Evolutionary conservation across 306 rosid genomes (phyloP), one percentile per base, ranked within the genome.

Genomic region (Hylodesmum podocarpum): DNA sequence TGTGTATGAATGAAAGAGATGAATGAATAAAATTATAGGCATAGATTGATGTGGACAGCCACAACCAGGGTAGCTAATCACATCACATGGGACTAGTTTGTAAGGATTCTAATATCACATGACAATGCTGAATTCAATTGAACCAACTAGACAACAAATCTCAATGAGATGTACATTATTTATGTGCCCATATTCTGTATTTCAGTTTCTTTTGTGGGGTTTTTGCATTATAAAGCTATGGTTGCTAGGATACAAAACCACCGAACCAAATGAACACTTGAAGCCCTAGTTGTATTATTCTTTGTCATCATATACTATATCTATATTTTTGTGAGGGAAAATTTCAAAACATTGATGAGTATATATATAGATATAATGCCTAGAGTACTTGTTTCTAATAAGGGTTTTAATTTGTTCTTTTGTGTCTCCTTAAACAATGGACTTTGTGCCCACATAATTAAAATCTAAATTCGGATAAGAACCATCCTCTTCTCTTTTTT

Each of bases 11-110:
- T n/a, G 73, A 76, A 37, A 76, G 73, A 36, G 73, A 76, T 3
- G 3, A 51, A 16, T 61, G n/a, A n/a, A 57, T 27, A 4, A 69
- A 68, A 66, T 57, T 57, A 71, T 50, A n/a, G 14, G 50, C 3
- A n/a, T 14, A 63, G 79, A 78, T 78, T 67, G 82, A 84, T 43
- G 81, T 72, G 79, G 61, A 80, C 86, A 72, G 65, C 81, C 74
- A 86, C 29, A 76, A 73, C 83, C 83, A 80, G 86, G 55, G 72
- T 73, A 74, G 84, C 75, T 79, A 24, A 21, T 81, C 96, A 88
- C 29, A 21, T 81, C 96, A 88, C 92, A 90, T 88, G 92, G 81
- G 84, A 33, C 37, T 63, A 4, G 3, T 31, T 16, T 59, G 80
- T 40, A 13, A 39, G 47, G 64, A 41, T 59, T 72, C 74, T 58